Base-by-base conservation (phyloP, 345 rosid genomes). In the Alliaria petiolata region DNA sequence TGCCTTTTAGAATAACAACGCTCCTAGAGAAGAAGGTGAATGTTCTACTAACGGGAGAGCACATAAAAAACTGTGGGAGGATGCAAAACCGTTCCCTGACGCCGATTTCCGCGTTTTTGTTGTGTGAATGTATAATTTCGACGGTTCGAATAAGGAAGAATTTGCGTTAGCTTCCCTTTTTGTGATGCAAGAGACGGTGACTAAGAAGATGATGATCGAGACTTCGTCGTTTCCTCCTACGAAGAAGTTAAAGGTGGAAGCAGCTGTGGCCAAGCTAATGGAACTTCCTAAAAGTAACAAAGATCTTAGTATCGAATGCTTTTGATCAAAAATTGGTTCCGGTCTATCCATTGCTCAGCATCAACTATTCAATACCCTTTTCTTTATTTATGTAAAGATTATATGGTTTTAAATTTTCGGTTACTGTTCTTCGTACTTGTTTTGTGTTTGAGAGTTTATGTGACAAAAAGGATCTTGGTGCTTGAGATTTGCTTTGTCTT, bases 91-190 rank as follows among this genome's bases (percentile, higher is more conserved):
- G 6, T 64, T 54, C 52, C 77, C 51, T 35, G 16, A 46, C 7
- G 51, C 20, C 25, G 7, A 7, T 14, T 72, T 72, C 3, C 15
- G 8, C 7, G 63, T 71, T 20, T 0, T 0, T 15, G 53, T 4
- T 0, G 19, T 64, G 9, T 31, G 70, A 49, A 12, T 63, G 42
- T 55, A 54, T 13, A 55, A 72, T 3, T n/a, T 64, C 7, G 7
- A 31, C 10, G 50, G 51, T 53, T 43, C 47, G 1, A 45, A 30
- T 55, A 17, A 33, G 28, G 57, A 64, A 40, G 58, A 46, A 30
- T 54, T 72, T 13, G 58, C 40, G 3, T 36, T 72, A 1, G 77
- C 34, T 2, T 64, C 77, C 3, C 71, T 14, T 13, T 64, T 72
- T 20, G 71, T 72, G 64, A 72, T 1, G 6, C 65, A 72, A 9